Base-by-base conservation (phyloP, 805 yeast species). In the Kluyveromyces dobzhanskii region DNA sequence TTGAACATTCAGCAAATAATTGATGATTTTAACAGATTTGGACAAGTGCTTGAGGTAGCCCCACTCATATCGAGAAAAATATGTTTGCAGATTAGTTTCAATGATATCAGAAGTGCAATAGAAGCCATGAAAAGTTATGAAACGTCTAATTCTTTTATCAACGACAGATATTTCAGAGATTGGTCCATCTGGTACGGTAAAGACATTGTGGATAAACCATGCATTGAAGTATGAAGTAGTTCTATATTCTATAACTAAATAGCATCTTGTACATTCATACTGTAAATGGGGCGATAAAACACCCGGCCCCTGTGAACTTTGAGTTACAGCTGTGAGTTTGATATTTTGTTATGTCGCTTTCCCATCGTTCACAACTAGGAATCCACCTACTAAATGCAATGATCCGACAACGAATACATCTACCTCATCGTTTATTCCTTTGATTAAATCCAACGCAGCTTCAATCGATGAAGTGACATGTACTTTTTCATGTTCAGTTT, bases 361-460 rank as follows among this genome's bases (percentile, higher is more conserved):
- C 12, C 61, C 68, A 38, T 90, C 96, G 31, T 86, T 63, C 4
- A 88, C 96, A 3, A 86, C 87, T 28, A 92, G 62, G 41, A 92
- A 73, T 0, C 97, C 98, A 13, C 99, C 99, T 9, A 92, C 95
- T 41, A 94, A 66, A 57, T 90, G 96, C 47, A 92, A 67, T 4
- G 97, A 87, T 1, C 99, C 99, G 43, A 94, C 83, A 0, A 87
- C 97, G 63, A 87, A 82, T 1, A 86, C 94, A 46, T 86, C 87
- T 17, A 76, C 61, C 1, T 51, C 49, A 6, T 56, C 58, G 4
- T 49, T 44, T 24, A 37, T 38, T 33, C 51, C 72, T 18, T 70
- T 37, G 76, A 71, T 48, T 66, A 71, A 35, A 69, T 70, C 36
- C 74, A 76, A 24, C 3, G 88, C 78, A 1, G 81, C 73, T 58